Evolutionary conservation across 1,139 yeast genomes (phyloP), one percentile per base, ranked within the genome.

Genomic region (Blastobotrys niveus): DNA sequence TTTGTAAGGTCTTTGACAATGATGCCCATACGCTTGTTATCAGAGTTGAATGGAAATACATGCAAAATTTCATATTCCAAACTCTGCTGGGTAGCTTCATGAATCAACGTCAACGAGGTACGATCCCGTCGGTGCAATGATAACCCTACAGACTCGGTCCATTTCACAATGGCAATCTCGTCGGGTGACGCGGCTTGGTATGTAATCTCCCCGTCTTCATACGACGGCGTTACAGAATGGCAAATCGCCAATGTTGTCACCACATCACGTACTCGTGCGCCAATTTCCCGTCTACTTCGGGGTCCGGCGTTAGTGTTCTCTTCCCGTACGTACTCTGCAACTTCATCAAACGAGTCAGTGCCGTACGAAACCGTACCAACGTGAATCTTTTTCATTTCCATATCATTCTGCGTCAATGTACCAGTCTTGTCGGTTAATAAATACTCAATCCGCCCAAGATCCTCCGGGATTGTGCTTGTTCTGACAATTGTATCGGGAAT

Each of bases 161-260:
- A 93, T 59, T 83, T 83, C 24, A 93, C 97, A 54, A 93, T 91
- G 18, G 99, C 98, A 52, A 91, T 81, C 63, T 93, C 99, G 68
- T 93, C 99, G 0, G 99, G 99, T 0, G 97, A 89, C 0, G 97
- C 96, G 0, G 98, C 98, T 64, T 93, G 99, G 61, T 89, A 93
- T 1, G 87, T 74, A 8, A 85, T 61, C 42, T 67, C 74, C 5
- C 80, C 80, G 24, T 63, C 68, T 47, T 83, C 93, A 52, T 77
- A 72, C 0, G 87, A 77, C 1, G 96, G 96, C 0, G 98, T 93
- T 24, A 93, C 99, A 55, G 88, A 88, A 62, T 93, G 99, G 63
- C 99, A 93, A 15, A 89, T 69, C 0, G 97, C 95, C 41, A 93
- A 70, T 0, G 96, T 85, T 2, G 79, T 66, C 1, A 88, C 79